Evolutionary conservation across 164 flowering plant genomes (phyloP), one percentile per base, ranked within the genome.

Genomic region (Nymphaea colorata): DNA sequence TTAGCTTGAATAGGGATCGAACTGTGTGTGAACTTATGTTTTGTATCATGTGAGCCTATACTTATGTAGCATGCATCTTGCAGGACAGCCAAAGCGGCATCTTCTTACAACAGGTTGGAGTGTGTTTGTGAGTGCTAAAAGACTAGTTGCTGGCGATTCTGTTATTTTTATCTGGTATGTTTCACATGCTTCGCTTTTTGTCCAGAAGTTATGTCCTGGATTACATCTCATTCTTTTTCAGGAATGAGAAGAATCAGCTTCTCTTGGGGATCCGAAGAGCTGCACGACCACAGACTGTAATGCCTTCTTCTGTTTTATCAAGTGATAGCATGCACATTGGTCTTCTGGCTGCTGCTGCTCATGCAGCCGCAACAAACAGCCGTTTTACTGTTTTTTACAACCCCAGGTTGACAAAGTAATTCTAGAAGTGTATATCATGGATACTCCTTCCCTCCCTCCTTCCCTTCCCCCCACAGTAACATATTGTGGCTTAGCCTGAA

Each of bases 321-420:
- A 88, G 92, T 72, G 94, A 90, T 67, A 88, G 96, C 76, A 90
- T 90, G 96, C 96, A 88, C 76, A 85, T 90, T 63, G 96, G 96
- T 64, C 90, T 90, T 61, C 94, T 90, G 72, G 94, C 94, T 69
- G 94, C 96, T 66, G 96, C 96, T 57, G 96, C 96, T 62, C 96
- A 90, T 82, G 96, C 96, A 67, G 89, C 96, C 64, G 85, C 92
- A 8, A 90, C 96, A 47, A 88, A 85, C 69, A 90, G 96, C 75
- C 82, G 96, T 69, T 90, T 90, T 77, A 88, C 92, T 12, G 74
- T 90, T 7, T 90, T 90, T 68, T 90, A 83, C 71, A 88, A 90
- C 69, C 96, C 96, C 64, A 85, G 93, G 96, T 85, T 69, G 68
- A 18, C 36, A 25, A 25, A 25, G 36, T 25, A 25, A 59, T 25